Evolutionary conservation across 2,329 filamentous ascomycete species (phyloP).

Genomic region (Cephalotrichum gorgonifer): DNA sequence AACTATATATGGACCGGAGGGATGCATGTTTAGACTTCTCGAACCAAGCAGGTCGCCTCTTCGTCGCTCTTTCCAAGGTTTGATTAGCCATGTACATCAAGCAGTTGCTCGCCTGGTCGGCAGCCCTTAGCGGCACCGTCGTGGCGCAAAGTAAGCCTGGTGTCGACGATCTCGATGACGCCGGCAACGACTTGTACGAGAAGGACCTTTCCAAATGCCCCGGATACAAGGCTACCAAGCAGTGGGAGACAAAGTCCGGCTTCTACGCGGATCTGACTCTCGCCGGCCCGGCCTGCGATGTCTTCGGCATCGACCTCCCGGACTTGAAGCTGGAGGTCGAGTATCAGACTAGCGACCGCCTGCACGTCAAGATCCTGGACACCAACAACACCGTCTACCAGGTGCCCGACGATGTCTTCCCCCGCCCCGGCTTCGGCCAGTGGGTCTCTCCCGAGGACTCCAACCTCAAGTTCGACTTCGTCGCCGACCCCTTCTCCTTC

Average conservation of each 20-base stretch:
- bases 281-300: slow-evolving; percentile 14
- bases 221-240: slow-evolving; percentile 53
- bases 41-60: no score
- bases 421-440: slow-evolving; percentile 35
- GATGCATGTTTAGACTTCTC: no score
- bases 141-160: not conserved
- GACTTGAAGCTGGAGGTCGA: slow-evolving; percentile 45
- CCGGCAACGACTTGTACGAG: not conserved
- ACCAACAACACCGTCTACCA: slow-evolving; percentile 61
- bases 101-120: no score
- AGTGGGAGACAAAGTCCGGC: slow-evolving; percentile 35
- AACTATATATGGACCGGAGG: no score
- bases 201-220: slow-evolving; percentile 40
- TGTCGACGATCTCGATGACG: not conserved
- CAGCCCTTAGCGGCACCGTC: no score
- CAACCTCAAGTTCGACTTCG: slow-evolving; percentile 31
- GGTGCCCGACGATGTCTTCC: slow-evolving; percentile 58
- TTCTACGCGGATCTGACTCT: slow-evolving; percentile 29
- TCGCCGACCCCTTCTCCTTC: slow-evolving; percentile 50
- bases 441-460: slow-evolving; percentile 8
- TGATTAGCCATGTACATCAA: no score
- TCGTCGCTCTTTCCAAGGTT: no score
- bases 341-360: slow-evolving; percentile 40
- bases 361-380: slow-evolving; percentile 46
- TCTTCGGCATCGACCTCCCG: slow-evolving; percentile 12